Evolutionary conservation across 1,139 yeast species (phyloP).

Genomic region (Saccharomyces hybrid): DNA sequence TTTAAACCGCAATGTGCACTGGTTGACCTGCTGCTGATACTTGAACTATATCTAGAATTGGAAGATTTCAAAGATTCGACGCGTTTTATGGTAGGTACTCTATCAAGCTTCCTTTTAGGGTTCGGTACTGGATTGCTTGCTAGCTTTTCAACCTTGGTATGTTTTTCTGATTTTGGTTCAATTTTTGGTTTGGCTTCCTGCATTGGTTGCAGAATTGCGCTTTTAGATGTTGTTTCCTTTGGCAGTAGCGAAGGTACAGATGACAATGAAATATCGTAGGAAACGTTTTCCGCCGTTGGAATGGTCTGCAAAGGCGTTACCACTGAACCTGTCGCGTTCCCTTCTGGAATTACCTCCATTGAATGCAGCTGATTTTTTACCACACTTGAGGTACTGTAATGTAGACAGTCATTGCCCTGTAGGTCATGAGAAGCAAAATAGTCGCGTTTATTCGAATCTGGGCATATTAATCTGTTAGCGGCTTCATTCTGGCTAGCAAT

Average conservation of each 20-base stretch:
- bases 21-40: not conserved
- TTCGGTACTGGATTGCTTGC: not conserved
- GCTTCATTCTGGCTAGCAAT: not conserved
- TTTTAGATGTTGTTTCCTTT: not conserved
- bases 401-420: not conserved
- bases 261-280: slow-evolving; percentile 18
- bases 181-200: not conserved
- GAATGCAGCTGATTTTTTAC: slow-evolving; percentile 4
- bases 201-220: not conserved
- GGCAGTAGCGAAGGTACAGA: slow-evolving; percentile 5
- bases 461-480: not conserved
- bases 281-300: slow-evolving; percentile 26
- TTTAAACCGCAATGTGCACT: slow-evolving; percentile 12
- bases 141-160: not conserved
- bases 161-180: not conserved
- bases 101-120: slow-evolving; percentile 4
- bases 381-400: not conserved
- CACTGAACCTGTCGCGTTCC: slow-evolving; percentile 8
- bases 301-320: slow-evolving; percentile 17
- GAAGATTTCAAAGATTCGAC: slow-evolving; percentile 7
- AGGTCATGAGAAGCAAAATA: not conserved
- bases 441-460: not conserved
- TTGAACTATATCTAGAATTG: not conserved
- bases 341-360: slow-evolving; percentile 12
- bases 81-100: slow-evolving; percentile 12